Base-by-base conservation (phyloP, 805 yeast species). In the Saccharomycopsis amapae region DNA sequence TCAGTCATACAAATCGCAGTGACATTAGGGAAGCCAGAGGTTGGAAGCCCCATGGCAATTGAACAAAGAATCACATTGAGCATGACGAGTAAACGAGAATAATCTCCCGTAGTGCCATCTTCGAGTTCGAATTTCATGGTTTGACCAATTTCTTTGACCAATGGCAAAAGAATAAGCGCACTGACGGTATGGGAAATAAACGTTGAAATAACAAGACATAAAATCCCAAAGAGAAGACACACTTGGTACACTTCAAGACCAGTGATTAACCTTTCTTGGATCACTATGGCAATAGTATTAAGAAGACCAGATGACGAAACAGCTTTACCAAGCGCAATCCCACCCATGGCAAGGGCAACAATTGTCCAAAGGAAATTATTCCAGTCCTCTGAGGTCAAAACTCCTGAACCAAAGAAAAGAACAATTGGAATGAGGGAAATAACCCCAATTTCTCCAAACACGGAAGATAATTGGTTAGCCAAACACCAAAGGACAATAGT, bases 121-220 rank as follows among this genome's bases (percentile, higher is more conserved):
- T 38, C 22, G 18, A 19, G 18, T 12, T 37, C 30, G 9, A 40
- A 55, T 2, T 78, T 71, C 61, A 85, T 62, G 34, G 76, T 68
- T 34, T 78, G 69, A n/a, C 97, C 98, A 46, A 93, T 81, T 58
- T 89, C 93, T 17, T 85, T 79, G 57, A 93, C 89, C 50, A 93
- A 69, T 7, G 98, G 98, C 37, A 90, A 78, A 43, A 90, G 77
- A 48, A 93, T 93, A 62, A 93, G 72, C 0, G 97, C 97, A 1
- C 97, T 97, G 26, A 90, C 98, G 0, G 97, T 93, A 61, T 90
- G 98, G 13, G 95, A 85, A 10, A 93, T 94, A 65, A 93, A 93
- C 0, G 97, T 89, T 1, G 97, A 97, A 67, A 88, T 80, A 2
- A 78, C 74, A 36, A 89, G 67, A 38, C 88, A 83, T 54, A 90